Evolutionary conservation across 2,329 filamentous ascomycete species (phyloP).

Genomic region (Dothistroma pini): DNA sequence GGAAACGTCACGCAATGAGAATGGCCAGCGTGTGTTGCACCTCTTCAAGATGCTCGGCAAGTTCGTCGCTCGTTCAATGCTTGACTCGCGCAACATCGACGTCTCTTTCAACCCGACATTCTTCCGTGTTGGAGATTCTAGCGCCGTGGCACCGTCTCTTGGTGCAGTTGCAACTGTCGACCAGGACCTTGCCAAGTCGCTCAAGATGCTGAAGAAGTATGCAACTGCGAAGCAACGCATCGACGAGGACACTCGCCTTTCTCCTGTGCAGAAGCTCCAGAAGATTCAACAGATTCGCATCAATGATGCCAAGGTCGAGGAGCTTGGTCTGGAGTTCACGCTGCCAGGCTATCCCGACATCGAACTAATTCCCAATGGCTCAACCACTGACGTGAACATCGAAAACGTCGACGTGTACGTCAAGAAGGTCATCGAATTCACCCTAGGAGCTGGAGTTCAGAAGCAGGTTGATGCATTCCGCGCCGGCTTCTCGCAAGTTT

Average conservation of each 20-base stretch:
- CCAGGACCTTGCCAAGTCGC: conserved; percentile 74
- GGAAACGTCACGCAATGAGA: conserved; percentile 67
- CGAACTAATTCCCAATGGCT: conserved; percentile 72
- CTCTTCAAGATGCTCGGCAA: conserved; percentile 93
- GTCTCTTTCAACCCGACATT: conserved; percentile 97
- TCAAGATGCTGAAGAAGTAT: conserved; percentile 85
- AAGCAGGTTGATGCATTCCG: conserved; percentile 89
- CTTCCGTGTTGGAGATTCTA: conserved; percentile 81
- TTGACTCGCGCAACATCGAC: conserved; percentile 96
- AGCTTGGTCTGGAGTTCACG: conserved; percentile 90
- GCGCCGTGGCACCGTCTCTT: conserved; percentile 72
- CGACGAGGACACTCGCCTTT: conserved; percentile 65
- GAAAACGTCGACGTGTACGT: conserved; percentile 89
- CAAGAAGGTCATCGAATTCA: conserved; percentile 86
- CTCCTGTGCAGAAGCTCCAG: conserved; percentile 64
- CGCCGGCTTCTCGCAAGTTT: conserved; percentile 88
- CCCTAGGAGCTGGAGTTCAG: conserved; percentile 81
- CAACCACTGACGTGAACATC: conserved; percentile 73
- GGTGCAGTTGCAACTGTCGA: conserved; percentile 89
- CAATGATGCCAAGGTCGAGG: conserved; percentile 75
- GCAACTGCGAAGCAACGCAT: conserved; percentile 77
- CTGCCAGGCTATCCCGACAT: conserved; percentile 86
- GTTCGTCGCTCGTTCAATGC: conserved; percentile 96
- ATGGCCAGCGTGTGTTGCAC: conserved; percentile 82
- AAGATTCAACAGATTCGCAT: conserved; percentile 68